Evolutionary conservation across 148 eudicot genomes (phyloP).

Genomic region (Spergularia marina): DNA sequence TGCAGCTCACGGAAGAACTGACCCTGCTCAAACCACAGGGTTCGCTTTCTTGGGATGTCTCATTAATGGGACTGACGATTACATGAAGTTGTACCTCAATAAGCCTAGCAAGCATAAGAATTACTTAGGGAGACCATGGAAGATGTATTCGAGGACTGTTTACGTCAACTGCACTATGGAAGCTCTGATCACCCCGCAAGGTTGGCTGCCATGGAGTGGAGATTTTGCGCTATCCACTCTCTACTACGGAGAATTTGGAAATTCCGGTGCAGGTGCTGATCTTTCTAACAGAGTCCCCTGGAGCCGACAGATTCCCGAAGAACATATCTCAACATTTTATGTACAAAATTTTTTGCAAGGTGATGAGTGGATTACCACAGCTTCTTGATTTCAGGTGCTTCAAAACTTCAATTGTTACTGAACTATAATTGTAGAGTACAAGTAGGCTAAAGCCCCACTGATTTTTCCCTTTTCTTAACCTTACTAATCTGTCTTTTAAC

Average conservation of each 20-base stretch:
- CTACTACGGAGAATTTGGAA: constrained; percentile 47
- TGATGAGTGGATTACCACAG: constrained; percentile 34
- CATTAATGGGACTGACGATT: constrained; percentile 32
- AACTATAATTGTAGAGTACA: too few relatives aligned
- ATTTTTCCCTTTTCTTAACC: too few relatives aligned
- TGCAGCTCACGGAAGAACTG: constrained; percentile 31
- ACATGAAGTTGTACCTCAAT: constrained; percentile 26
- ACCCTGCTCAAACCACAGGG: constrained; percentile 36
- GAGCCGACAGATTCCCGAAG: constrained; percentile 32
- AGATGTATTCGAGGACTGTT: constrained; percentile 46
- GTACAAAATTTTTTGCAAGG: constrained; percentile 31
- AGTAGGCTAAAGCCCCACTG: too few relatives aligned
- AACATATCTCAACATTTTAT: constrained; percentile 25
- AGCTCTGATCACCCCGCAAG: constrained; percentile 33
- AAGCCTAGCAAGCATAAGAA: constrained; percentile 31
- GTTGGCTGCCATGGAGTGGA: constrained; percentile 55
- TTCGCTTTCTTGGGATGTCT: constrained; percentile 29
- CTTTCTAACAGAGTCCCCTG: constrained; percentile 29
- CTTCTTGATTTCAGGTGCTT: constrained; percentile 6
- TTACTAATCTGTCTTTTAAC: too few relatives aligned
- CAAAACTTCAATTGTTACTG: neutral
- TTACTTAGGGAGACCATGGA: constrained; percentile 55
- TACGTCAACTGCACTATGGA: constrained; percentile 41
- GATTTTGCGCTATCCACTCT: constrained; percentile 45
- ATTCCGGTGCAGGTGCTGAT: constrained; percentile 27